Conservation (phyloP, 495 filamentous ascomycete genomes). For the Annulohypoxylon nitens region DNA sequence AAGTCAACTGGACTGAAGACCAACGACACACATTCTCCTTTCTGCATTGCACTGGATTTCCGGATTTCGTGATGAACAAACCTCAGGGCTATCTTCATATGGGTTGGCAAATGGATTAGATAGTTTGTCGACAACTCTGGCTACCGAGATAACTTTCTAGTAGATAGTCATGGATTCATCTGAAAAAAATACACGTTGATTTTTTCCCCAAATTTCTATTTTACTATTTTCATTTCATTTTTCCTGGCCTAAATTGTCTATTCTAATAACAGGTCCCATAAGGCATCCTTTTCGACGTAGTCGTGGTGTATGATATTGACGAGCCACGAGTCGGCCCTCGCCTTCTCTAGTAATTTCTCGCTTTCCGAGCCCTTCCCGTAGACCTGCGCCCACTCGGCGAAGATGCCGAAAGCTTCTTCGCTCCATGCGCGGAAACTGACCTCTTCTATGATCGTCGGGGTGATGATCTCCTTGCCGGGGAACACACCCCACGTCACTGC, state of each 20-base stretch:
- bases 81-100: slow-evolving; percentile 1
- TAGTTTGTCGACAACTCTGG: slow-evolving; percentile 20
- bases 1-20: background rate
- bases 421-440: slow-evolving; percentile 95
- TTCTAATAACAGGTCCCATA: slow-evolving; percentile 71
- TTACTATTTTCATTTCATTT: slow-evolving; percentile 13
- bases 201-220: background rate
- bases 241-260: slow-evolving; percentile 24
- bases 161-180: slow-evolving; percentile 20
- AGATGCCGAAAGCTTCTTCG: slow-evolving; percentile 96
- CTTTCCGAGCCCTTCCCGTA: slow-evolving; percentile 75
- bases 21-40: background rate
- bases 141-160: background rate
- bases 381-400: slow-evolving; percentile 91
- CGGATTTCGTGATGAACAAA: background rate
- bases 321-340: slow-evolving; percentile 81
- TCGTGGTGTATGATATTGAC: slow-evolving; percentile 93
- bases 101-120: slow-evolving; percentile 25
- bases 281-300: slow-evolving; percentile 73
- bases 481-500: slow-evolving; percentile 98
- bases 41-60: background rate
- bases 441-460: slow-evolving; percentile 97
- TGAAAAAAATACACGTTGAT: slow-evolving; percentile 19
- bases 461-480: slow-evolving; percentile 95
- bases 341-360: slow-evolving; percentile 72